Percentiles rank a stretch among this genome's conserved stretches.
These are phyloP conservation scores for Stephanodiscus minutulus DNA, from an alignment of 108 stramenopile species.

Conservation along the genomic window DNA sequence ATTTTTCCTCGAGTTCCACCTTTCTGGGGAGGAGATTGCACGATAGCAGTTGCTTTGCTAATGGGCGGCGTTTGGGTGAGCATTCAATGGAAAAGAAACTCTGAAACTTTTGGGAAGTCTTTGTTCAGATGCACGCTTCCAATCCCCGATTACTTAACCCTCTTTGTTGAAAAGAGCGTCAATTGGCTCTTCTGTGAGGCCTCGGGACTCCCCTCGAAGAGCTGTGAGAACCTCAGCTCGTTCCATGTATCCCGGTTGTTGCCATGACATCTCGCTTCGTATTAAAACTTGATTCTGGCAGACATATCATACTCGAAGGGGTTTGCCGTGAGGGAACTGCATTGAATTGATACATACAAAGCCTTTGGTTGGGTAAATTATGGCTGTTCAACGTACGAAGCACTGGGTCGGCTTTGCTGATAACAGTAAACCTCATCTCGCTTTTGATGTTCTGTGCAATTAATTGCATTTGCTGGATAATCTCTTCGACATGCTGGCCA, in stretches of 20 bases:
- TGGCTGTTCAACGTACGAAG: too few relatives aligned
- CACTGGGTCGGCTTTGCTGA: neutral
- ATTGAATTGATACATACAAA: too few relatives aligned
- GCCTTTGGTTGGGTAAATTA: too few relatives aligned
- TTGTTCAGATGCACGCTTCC: conserved; percentile 30
- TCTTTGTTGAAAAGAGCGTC: conserved; percentile 31
- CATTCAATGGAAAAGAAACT: conserved; percentile 54
- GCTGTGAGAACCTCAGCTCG: conserved; percentile 56
- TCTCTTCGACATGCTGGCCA: conserved; percentile 65
- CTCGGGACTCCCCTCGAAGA: conserved; percentile 53
- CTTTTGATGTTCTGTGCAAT: conserved; percentile 78
- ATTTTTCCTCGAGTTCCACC: conserved; percentile 74
- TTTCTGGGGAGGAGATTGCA: conserved; percentile 71
- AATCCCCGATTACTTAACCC: conserved; percentile 25
- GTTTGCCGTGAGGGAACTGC: too few relatives aligned
- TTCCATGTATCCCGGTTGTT: conserved; percentile 75
- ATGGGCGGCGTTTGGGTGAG: conserved; percentile 69
- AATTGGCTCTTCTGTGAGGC: conserved; percentile 34
- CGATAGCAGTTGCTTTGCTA: conserved; percentile 60
- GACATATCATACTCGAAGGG: neutral
- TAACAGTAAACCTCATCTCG: conserved; percentile 33
- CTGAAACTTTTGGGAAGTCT: conserved; percentile 64
- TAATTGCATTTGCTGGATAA: conserved; percentile 74
- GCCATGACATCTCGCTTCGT: conserved; percentile 56
- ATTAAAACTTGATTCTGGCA: neutral